Evolutionary conservation across 352 stramenopile species (phyloP).

Genomic region (Blastocystis sp.): DNA sequence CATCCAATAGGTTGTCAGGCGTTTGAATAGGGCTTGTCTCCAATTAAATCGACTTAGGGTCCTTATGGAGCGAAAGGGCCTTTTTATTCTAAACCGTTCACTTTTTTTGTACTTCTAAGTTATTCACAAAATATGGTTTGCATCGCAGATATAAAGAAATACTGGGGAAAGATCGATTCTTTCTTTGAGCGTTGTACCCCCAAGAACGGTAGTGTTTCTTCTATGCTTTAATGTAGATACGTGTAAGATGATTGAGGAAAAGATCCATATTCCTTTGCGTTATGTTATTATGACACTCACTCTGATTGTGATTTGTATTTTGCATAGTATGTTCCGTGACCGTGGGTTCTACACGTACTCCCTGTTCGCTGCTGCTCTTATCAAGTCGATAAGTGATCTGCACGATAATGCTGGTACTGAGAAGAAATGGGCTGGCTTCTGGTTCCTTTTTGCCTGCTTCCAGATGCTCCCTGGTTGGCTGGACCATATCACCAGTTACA

Average conservation of each 20-base stretch:
- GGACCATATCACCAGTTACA: not conserved
- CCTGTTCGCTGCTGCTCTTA: not conserved
- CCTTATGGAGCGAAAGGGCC: not conserved
- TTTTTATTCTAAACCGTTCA: not conserved
- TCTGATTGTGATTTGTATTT: not conserved
- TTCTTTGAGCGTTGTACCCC: slow-evolving; percentile 4
- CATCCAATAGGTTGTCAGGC: too few relatives aligned
- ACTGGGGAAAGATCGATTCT: slow-evolving; percentile 22
- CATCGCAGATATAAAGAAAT: slow-evolving; percentile 24
- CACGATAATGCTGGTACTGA: not conserved
- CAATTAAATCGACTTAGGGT: not conserved
- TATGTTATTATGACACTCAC: slow-evolving; percentile 11
- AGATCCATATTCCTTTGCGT: slow-evolving; percentile 18
- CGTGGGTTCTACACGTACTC: not conserved
- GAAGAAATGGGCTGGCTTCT: slow-evolving; percentile 49
- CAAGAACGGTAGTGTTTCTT: not conserved
- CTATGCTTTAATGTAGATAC: not conserved
- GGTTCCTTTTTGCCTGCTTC: not conserved
- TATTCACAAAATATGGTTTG: not conserved
- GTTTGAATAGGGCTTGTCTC: too few relatives aligned
- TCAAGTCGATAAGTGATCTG: not conserved
- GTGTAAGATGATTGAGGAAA: not conserved
- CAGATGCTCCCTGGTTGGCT: slow-evolving; percentile 16
- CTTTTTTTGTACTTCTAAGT: too few relatives aligned
- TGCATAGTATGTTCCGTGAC: not conserved